Evolutionary conservation across 2,329 filamentous ascomycete species (phyloP).

Genomic region (Akanthomyces dipterigenus): DNA sequence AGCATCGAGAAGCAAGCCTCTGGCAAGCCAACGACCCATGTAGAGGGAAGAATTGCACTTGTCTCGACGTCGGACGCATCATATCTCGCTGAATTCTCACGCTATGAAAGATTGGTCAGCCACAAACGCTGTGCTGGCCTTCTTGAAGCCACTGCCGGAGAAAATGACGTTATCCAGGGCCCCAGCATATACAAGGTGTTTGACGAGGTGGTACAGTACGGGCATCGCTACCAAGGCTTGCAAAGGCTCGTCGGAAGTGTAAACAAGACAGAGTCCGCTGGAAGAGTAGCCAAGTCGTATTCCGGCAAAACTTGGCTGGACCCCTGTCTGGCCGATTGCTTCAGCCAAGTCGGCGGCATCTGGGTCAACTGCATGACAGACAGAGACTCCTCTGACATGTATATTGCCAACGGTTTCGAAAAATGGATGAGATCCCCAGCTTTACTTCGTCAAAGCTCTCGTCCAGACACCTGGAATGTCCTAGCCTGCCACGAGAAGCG

Average conservation of each 20-base stretch:
- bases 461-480: constrained; percentile 4
- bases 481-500: constrained; percentile 1
- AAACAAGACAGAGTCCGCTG: constrained; percentile 25
- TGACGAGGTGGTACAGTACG: neutral
- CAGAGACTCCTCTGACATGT: constrained; percentile 28
- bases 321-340: constrained; percentile 22
- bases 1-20: neutral
- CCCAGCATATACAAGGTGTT: constrained; percentile 15
- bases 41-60: neutral
- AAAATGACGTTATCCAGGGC: constrained; percentile 18
- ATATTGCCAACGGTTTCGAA: constrained; percentile 25
- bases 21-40: neutral
- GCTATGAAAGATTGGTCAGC: neutral
- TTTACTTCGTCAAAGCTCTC: neutral
- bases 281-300: constrained; percentile 19
- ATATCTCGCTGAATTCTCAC: neutral
- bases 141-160: neutral
- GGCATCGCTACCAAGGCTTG: neutral
- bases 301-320: constrained; percentile 21
- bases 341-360: constrained; percentile 31
- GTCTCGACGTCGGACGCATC: neutral
- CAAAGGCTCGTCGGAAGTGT: constrained; percentile 24
- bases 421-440: constrained; percentile 26
- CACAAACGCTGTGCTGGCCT: neutral
- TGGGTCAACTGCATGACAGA: constrained; percentile 25